Conservation (phyloP, 805 yeast species). For the Blastobotrys attinorum region DNA sequence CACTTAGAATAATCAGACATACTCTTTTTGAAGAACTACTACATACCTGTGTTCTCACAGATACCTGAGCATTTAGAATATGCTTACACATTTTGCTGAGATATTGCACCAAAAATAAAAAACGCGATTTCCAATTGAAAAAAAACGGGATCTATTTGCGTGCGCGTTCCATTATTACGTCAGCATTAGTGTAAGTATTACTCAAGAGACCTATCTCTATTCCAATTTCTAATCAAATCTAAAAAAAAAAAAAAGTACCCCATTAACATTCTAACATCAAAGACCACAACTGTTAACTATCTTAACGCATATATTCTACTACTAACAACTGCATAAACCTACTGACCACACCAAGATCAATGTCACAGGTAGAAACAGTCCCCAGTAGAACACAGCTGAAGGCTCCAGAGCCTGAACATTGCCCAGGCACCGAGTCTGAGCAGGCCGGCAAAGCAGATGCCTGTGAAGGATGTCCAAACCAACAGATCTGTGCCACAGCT, state of each 20-base stretch:
- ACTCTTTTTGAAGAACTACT: neutral
- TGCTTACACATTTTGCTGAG: slow-evolving; percentile 25
- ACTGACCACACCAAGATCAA: neutral
- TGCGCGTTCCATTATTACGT: no score
- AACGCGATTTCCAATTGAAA: neutral
- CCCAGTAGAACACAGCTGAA: slow-evolving; percentile 4
- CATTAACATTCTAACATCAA: no score
- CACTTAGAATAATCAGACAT: neutral
- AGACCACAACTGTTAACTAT: no score
- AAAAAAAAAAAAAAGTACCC: no score
- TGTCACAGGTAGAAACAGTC: neutral
- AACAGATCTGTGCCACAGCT: slow-evolving; percentile 73
- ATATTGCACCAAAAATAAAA: slow-evolving; percentile 3
- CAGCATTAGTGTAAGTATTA: no score
- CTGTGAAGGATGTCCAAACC: slow-evolving; percentile 91
- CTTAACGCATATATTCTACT: no score
- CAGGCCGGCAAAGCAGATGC: slow-evolving; percentile 91
- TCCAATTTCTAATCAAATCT: neutral
- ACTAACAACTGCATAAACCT: no score
- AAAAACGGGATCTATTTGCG: no score
- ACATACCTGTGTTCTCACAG: slow-evolving; percentile 26
- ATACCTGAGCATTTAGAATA: slow-evolving; percentile 28
- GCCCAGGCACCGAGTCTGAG: slow-evolving; percentile 97
- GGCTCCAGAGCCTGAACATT: slow-evolving; percentile 90
- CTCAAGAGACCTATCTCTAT: no score